A percentile compares a stretch with the other conserved stretches of the same genome.
These are phyloP conservation scores for Rutstroemia sp. DNA, from an alignment of 2,329 filamentous ascomycete genomes.

Conservation along the genomic window DNA sequence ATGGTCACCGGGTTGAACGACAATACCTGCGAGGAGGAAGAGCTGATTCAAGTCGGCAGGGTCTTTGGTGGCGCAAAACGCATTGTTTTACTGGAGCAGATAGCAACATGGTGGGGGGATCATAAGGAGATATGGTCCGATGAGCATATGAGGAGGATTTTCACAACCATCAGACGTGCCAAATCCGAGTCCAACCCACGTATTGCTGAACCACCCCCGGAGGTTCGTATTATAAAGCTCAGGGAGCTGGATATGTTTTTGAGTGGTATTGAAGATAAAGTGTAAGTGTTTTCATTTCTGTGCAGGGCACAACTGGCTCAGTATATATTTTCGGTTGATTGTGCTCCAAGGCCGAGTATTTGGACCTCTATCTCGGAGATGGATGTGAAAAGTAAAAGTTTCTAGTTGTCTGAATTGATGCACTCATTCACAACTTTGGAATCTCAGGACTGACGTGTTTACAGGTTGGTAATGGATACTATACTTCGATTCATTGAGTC, in stretches of 20 bases:
- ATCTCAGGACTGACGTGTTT: neutral
- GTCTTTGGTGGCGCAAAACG: neutral
- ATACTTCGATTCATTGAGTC: neutral
- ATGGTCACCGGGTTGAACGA: neutral
- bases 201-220: neutral
- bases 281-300: neutral
- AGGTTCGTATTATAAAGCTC: slow-evolving; percentile 5
- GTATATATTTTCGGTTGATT: too few relatives aligned
- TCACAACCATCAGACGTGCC: neutral
- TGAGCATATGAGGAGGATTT: neutral
- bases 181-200: neutral
- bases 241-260: neutral
- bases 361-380: neutral
- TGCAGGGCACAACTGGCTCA: neutral
- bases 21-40: neutral
- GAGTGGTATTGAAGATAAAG: neutral
- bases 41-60: neutral
- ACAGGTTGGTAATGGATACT: neutral
- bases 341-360: too few relatives aligned
- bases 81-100: neutral
- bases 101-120: slow-evolving; percentile 4
- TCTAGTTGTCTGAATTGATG: neutral
- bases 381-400: neutral
- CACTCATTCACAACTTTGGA: neutral
- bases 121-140: slow-evolving; percentile 8